Conservation (phyloP, 2,329 filamentous ascomycete species). For the Penicillium brevicompactum region DNA sequence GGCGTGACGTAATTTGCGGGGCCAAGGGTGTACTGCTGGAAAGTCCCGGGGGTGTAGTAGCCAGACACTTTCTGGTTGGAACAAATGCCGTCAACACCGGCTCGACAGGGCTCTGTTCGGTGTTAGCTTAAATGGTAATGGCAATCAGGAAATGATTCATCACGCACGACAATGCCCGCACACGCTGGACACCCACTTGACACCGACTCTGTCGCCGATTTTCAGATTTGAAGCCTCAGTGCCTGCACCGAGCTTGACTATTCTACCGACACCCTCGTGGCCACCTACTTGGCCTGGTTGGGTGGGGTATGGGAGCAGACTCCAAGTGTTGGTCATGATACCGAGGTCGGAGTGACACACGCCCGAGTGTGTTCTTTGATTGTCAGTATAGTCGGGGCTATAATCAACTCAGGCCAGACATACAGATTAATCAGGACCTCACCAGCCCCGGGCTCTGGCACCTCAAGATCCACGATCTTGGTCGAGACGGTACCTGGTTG, state of each 20-base stretch:
- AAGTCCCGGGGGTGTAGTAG: conserved; percentile 71
- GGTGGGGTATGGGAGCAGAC: conserved; percentile 59
- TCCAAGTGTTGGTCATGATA: conserved; percentile 58
- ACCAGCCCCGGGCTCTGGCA: conserved; percentile 64
- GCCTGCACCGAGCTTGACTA: conserved; percentile 66
- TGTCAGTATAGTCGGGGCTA: conserved; percentile 3
- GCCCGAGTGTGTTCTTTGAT: conserved; percentile 59
- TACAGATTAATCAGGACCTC: conserved; percentile 66
- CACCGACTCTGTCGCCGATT: conserved; percentile 66
- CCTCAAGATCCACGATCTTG: conserved; percentile 64
- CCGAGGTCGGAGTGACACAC: conserved; percentile 67
- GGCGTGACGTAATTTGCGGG: conserved; percentile 70
- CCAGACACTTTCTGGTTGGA: conserved; percentile 62
- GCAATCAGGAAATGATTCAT: not conserved
- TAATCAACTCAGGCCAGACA: conserved; percentile 1
- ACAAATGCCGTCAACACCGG: conserved; percentile 58
- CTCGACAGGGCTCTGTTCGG: conserved; percentile 51
- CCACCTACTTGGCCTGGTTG: conserved; percentile 66
- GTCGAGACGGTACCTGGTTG: conserved; percentile 66
- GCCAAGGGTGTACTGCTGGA: conserved; percentile 68
- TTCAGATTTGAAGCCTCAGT: conserved; percentile 60
- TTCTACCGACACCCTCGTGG: conserved; percentile 67
- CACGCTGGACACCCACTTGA: conserved; percentile 66
- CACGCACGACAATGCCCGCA: conserved; percentile 55
- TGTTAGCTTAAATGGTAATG: not conserved